Conservation (phyloP, 176 grass and related monocot species). For the Carex littledalei region DNA sequence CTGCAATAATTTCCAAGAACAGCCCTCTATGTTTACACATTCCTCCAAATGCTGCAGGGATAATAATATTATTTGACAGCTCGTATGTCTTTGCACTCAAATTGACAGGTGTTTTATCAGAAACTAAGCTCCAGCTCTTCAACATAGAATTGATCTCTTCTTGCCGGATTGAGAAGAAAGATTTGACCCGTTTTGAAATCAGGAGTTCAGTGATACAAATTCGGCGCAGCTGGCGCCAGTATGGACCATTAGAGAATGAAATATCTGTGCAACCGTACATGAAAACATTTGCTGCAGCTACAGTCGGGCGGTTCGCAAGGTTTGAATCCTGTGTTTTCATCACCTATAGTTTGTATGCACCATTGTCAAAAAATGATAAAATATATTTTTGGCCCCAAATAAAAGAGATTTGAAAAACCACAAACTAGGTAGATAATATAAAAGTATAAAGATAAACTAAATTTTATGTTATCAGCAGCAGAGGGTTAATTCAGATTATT, state of each 20-base stretch:
- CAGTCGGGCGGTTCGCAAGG: constrained; percentile 22
- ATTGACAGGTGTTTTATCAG: neutral
- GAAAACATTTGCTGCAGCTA: neutral
- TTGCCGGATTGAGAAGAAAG: constrained; percentile 12
- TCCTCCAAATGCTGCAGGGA: constrained; percentile 27
- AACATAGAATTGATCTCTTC: constrained; percentile 21
- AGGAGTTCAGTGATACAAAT: constrained; percentile 32
- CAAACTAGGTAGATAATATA: neutral
- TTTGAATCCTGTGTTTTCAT: constrained; percentile 25
- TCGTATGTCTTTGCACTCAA: neutral
- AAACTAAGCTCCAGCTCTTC: neutral
- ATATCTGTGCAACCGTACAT: constrained; percentile 19
- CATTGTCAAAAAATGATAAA: neutral
- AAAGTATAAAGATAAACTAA: neutral
- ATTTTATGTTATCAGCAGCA: neutral
- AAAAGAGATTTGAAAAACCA: neutral
- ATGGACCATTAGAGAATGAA: constrained; percentile 27
- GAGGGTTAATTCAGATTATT: neutral
- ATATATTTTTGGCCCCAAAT: neutral
- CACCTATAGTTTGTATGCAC: neutral
- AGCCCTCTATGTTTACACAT: constrained; percentile 7
- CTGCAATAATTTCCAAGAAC: constrained; percentile 14
- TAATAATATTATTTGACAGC: constrained; percentile 14
- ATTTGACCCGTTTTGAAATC: constrained; percentile 24
- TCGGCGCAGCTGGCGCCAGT: constrained; percentile 31